Base-by-base conservation (phyloP, 768 basidiomycete genomes). In the Mycena haematopus region DNA sequence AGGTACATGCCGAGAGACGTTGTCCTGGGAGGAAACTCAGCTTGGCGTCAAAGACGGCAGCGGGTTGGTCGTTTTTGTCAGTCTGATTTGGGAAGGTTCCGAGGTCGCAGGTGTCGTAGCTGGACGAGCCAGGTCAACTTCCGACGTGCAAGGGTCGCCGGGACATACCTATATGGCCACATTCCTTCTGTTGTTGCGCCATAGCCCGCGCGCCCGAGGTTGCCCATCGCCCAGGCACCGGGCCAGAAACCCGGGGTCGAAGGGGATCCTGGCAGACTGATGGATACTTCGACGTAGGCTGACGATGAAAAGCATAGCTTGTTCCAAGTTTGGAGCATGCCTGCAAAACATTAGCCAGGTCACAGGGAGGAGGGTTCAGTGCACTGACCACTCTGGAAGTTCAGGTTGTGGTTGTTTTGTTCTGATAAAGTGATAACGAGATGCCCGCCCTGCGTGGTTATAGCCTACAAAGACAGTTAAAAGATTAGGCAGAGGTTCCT, bases 171-270 rank as follows among this genome's bases (percentile, higher is more conserved):
- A 75, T 93, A 93, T 1, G 92, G 92, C 91, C 92, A 92, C 64
- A 82, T 82, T 3, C 94, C 93, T 51, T 95, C 92, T 1, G 89
- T 90, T 1, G 91, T 86, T 0, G 88, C 91, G 8, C 85, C 78
- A 72, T 91, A 95, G 11, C 93, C 94, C 0, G 93, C 86, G 47
- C 94, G 78, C 0, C 86, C 93, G 6, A 95, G 81, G 72, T 95
- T 96, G 1, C 93, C 93, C 88, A 91, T 90, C 29, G 89, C 91
- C 93, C 93, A 95, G 1, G 84, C 85, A 67, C 90, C 92, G 42
- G 92, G 93, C 93, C 91, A 93, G 64, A 83, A 84, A 22, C 83
- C 83, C 19, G 82, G 77, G 45, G 77, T 72, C 21, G 67, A 58
- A 3, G 78, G 72, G 2, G 72, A 62, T 14, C 85, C 86, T 29